phyloP scores from a whole-genome alignment of 1,139 yeast genomes.

The Chernovozyma aurita region DNA sequence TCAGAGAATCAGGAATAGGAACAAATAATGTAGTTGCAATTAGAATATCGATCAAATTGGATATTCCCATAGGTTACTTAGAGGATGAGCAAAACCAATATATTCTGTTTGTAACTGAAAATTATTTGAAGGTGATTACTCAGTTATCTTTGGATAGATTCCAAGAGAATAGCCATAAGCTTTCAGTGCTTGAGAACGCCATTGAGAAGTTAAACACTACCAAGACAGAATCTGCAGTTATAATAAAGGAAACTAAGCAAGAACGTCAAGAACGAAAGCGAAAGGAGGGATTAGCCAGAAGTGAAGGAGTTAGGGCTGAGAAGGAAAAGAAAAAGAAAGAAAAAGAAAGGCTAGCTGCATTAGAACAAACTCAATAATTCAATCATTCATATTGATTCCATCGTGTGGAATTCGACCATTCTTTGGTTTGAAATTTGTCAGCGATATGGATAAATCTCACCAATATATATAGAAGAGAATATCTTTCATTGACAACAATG shows the following conservation, averaged over 20 bases:
- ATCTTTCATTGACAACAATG: too few species aligned
- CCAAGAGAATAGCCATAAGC: constrained; percentile 54
- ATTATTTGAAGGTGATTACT: constrained; percentile 47
- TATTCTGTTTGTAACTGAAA: constrained; percentile 41
- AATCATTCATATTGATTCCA: too few species aligned
- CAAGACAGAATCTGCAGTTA: constrained; percentile 9
- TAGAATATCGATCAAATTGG: constrained; percentile 65
- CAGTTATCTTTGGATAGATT: constrained; percentile 55
- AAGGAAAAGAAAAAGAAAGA: constrained; percentile 15
- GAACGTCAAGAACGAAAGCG: constrained; percentile 58
- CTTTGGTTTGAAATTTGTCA: too few species aligned
- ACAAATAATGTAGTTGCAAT: constrained; percentile 75
- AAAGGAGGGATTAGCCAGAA: constrained; percentile 54
- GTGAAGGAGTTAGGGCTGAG: constrained; percentile 28
- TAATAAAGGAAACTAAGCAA: constrained; percentile 34
- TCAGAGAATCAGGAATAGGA: constrained; percentile 84
- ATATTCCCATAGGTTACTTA: constrained; percentile 65
- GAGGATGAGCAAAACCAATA: constrained; percentile 24
- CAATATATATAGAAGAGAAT: too few species aligned
- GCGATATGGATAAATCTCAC: too few species aligned
- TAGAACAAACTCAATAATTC: constrained; percentile 26
- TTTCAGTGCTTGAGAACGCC: constrained; percentile 42
- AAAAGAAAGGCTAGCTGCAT: constrained; percentile 22
- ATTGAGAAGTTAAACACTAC: constrained; percentile 26
- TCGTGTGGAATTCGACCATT: too few species aligned